phyloP scores from a whole-genome alignment of 225 moss, liverwort and hornwort genomes.

The Pseudisothecium myosuroides region DNA sequence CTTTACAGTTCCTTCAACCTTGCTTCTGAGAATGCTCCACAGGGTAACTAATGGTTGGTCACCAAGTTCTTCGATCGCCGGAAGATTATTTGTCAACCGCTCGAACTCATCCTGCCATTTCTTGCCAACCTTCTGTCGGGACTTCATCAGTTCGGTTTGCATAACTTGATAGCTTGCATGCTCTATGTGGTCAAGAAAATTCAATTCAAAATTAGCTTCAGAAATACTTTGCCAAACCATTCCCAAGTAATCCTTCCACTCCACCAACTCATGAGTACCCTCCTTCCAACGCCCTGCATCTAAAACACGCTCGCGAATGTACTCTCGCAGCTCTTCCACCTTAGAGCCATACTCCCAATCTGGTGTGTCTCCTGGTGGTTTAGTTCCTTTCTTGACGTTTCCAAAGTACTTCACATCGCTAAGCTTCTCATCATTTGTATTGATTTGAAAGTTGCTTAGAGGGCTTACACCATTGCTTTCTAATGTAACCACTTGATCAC shows the following conservation, averaged over 20 bases:
- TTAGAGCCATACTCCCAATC: not conserved
- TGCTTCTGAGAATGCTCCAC: not conserved
- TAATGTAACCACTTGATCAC: not conserved
- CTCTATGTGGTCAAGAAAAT: not conserved
- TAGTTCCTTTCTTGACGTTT: not conserved
- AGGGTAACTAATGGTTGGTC: not conserved
- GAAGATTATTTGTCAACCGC: not conserved
- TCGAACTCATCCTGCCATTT: not conserved
- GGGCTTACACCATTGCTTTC: not conserved
- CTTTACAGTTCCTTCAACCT: not conserved
- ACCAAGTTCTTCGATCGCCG: not conserved
- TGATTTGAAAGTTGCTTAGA: not conserved
- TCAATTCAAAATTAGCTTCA: not conserved
- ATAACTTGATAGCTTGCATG: not conserved
- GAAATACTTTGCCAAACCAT: not conserved
- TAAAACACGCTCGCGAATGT: not conserved
- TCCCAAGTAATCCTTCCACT: conserved; percentile 1
- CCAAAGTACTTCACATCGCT: not conserved
- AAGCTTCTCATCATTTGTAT: not conserved
- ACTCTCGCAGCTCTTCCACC: not conserved
- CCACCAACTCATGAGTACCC: not conserved
- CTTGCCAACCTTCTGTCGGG: not conserved
- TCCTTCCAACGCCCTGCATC: not conserved
- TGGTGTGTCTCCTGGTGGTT: not conserved
- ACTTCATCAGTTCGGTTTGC: not conserved